Evolutionary conservation across 129 eudicot genomes (phyloP).

Genomic region (Pittosporum tobira): DNA sequence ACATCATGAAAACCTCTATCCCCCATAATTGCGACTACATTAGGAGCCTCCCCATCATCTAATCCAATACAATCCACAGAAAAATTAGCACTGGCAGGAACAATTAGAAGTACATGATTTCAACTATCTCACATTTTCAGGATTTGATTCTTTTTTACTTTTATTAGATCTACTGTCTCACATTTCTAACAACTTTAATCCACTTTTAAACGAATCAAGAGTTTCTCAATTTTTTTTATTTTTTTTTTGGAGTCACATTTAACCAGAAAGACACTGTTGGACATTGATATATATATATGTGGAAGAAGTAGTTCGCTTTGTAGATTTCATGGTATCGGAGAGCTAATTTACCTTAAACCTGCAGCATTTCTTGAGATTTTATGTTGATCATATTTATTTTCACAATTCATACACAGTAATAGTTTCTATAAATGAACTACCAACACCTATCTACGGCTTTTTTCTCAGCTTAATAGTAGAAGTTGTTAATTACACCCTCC

Average conservation of each 20-base stretch:
- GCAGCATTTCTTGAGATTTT: background rate
- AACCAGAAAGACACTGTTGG: background rate
- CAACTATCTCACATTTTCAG: background rate
- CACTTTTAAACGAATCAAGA: too few relatives aligned
- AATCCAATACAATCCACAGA: slow-evolving; percentile 11
- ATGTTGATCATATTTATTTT: background rate
- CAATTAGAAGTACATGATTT: background rate
- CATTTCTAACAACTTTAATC: too few relatives aligned
- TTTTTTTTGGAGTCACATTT: background rate
- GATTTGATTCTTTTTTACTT: background rate
- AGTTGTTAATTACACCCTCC: background rate
- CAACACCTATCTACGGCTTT: background rate
- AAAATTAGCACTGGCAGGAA: slow-evolving; percentile 4
- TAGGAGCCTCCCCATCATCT: slow-evolving; percentile 35
- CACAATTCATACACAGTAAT: background rate
- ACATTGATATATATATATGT: slow-evolving; percentile 1
- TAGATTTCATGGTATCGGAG: background rate
- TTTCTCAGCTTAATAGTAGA: background rate
- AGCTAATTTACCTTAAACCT: background rate
- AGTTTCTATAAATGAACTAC: background rate
- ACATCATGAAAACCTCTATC: slow-evolving; percentile 11
- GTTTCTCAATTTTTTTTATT: too few relatives aligned
- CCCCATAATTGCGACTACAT: slow-evolving; percentile 20
- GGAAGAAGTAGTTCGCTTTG: background rate
- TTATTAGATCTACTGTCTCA: too few relatives aligned